These are phyloP conservation scores for Agaricus sinodeliciosus DNA, from an alignment of 768 basidiomycete species.

Conservation along the genomic window DNA sequence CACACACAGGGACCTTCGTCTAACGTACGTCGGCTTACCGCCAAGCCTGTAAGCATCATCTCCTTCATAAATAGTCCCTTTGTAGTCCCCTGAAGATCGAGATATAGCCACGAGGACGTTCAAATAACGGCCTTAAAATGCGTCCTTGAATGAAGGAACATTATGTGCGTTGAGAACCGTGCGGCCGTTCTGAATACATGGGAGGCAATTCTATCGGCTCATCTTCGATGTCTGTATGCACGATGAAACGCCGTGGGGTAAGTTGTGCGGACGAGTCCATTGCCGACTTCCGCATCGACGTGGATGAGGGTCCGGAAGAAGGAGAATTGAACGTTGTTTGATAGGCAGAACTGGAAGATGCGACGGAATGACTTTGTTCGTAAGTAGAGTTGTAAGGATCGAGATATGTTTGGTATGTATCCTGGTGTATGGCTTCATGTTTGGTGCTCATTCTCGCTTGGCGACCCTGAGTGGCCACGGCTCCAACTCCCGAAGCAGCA, in stretches of 20 bases:
- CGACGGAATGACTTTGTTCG: background rate
- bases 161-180: too few relatives aligned
- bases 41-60: too few relatives aligned
- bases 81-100: too few relatives aligned
- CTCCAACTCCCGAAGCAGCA: background rate
- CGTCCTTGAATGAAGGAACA: background rate
- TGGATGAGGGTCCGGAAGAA: background rate
- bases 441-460: conserved; percentile 1
- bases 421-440: background rate
- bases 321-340: background rate
- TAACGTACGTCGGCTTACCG: too few relatives aligned
- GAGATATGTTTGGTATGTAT: background rate
- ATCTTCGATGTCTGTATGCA: conserved; percentile 23
- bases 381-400: background rate
- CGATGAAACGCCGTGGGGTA: conserved; percentile 15
- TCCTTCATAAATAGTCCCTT: too few relatives aligned
- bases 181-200: conserved; percentile 19
- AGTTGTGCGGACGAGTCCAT: background rate
- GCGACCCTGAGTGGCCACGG: background rate
- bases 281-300: background rate
- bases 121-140: too few relatives aligned
- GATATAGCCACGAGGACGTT: too few relatives aligned
- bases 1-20: too few relatives aligned
- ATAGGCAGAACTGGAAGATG: background rate
- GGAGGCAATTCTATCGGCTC: conserved; percentile 26